phyloP scores from a whole-genome alignment of 2,329 filamentous ascomycete species.

The Neofusicoccum sp. region DNA sequence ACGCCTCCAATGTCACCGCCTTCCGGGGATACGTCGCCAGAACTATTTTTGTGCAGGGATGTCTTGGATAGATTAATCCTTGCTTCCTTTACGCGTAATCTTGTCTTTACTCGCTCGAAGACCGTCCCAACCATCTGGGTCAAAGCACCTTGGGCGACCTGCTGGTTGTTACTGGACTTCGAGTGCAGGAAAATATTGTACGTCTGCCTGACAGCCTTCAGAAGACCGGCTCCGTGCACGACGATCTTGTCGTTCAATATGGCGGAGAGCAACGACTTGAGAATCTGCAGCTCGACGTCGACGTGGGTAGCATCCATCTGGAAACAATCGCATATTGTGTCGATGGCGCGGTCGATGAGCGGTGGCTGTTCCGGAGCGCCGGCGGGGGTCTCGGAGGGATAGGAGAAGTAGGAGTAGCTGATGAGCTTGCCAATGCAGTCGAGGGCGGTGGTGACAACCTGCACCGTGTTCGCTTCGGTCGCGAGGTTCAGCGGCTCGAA shows the following conservation, averaged over 20 bases:
- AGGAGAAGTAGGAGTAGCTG: constrained; percentile 96
- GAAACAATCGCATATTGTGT: constrained; percentile 99
- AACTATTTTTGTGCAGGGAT: constrained; percentile 38
- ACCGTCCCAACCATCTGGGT: constrained; percentile 99
- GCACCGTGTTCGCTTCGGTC: constrained; percentile 79
- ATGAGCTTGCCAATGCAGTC: constrained; percentile 99
- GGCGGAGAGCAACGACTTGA: constrained; percentile 92
- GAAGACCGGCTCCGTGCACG: constrained; percentile 89
- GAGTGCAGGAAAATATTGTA: constrained; percentile 99
- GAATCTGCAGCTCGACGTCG: constrained; percentile 95
- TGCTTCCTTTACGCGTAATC: constrained; percentile 83
- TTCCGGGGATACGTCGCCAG: constrained; percentile 32
- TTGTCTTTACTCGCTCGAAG: constrained; percentile 87
- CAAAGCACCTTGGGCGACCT: constrained; percentile 92
- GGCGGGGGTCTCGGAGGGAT: constrained; percentile 52
- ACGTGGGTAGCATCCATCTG: constrained; percentile 90
- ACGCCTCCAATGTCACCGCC: constrained; percentile 30
- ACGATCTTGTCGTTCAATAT: constrained; percentile 99
- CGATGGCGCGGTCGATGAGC: constrained; percentile 94
- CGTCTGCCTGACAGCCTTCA: constrained; percentile 95
- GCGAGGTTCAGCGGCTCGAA: constrained; percentile 90
- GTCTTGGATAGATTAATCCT: constrained; percentile 56
- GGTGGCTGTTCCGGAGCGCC: constrained; percentile 54
- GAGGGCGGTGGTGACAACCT: constrained; percentile 83
- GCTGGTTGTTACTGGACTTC: constrained; percentile 90